A percentile compares a stretch with the other conserved stretches of the same genome.
These are phyloP conservation scores for Fusarium sp. DNA, from an alignment of 2,329 filamentous ascomycete genomes.

Conservation along the genomic window DNA sequence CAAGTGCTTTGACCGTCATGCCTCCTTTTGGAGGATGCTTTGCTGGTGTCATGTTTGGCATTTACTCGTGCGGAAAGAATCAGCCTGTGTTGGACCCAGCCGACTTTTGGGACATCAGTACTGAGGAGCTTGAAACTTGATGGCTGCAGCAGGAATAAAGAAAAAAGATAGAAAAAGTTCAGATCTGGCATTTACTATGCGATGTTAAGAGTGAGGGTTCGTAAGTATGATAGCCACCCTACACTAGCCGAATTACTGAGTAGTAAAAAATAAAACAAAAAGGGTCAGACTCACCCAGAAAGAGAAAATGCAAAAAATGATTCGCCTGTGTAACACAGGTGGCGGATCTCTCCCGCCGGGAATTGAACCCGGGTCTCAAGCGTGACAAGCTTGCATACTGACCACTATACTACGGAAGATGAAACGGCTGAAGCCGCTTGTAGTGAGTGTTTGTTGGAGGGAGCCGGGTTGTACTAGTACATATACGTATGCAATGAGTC, in stretches of 20 bases:
- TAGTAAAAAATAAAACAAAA: neutral
- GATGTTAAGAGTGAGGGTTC: neutral
- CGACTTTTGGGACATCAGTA: conserved; percentile 4
- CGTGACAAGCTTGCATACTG: conserved; percentile 12
- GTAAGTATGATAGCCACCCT: neutral
- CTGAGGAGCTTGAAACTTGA: neutral
- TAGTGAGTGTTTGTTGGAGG: neutral
- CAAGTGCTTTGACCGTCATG: conserved; percentile 19
- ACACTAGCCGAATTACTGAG: neutral
- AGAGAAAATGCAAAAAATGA: neutral
- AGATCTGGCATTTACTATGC: too few species aligned
- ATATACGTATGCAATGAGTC: too few species aligned
- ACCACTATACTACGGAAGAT: conserved; percentile 10
- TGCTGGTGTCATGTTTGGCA: conserved; percentile 39
- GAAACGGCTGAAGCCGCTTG: neutral
- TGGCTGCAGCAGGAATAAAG: neutral
- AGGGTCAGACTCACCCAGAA: neutral
- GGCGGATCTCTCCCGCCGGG: conserved; percentile 9
- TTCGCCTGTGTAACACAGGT: neutral
- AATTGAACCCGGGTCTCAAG: conserved; percentile 12
- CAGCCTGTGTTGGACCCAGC: conserved; percentile 38
- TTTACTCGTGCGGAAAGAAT: conserved; percentile 36
- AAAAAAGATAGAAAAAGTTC: too few species aligned
- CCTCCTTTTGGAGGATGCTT: conserved; percentile 40
- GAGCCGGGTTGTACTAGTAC: fast-evolving